A percentile compares a stretch with the other conserved stretches of the same genome.
phyloP scores from a whole-genome alignment of 805 yeast genomes.

The Scheffersomyces amazonensis region DNA sequence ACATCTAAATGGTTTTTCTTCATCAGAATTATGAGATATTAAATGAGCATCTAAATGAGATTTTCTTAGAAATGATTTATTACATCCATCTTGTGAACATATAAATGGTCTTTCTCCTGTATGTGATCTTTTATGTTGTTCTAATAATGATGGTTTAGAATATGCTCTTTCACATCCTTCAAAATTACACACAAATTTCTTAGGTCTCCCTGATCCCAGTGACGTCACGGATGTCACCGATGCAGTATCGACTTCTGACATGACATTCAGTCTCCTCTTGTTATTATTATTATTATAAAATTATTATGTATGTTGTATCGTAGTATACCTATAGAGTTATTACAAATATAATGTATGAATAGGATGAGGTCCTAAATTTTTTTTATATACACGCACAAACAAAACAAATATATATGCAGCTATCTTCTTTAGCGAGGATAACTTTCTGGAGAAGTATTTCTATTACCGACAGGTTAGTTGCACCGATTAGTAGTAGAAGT shows the following conservation, averaged over 20 bases:
- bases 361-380: background rate
- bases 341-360: background rate
- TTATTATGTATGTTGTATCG: too few relatives aligned
- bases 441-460: too few relatives aligned
- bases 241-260: constrained; percentile 11
- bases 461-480: too few relatives aligned
- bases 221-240: constrained; percentile 12
- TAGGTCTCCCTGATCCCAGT: constrained; percentile 44
- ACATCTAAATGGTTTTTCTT: constrained; percentile 70
- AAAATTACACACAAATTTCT: constrained; percentile 60
- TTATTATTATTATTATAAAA: too few relatives aligned
- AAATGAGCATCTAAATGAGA: constrained; percentile 79
- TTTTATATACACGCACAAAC: too few relatives aligned
- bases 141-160: constrained; percentile 75
- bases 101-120: constrained; percentile 74
- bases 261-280: background rate
- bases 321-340: too few relatives aligned
- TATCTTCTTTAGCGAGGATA: too few relatives aligned
- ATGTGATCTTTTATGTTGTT: constrained; percentile 79
- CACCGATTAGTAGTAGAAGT: too few relatives aligned
- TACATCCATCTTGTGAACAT: constrained; percentile 58
- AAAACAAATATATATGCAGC: too few relatives aligned
- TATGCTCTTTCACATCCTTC: constrained; percentile 74
- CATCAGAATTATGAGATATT: constrained; percentile 53
- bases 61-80: constrained; percentile 63